Evolutionary conservation across 345 rosid species (phyloP).

Genomic region (Erysimum cheiranthoides): DNA sequence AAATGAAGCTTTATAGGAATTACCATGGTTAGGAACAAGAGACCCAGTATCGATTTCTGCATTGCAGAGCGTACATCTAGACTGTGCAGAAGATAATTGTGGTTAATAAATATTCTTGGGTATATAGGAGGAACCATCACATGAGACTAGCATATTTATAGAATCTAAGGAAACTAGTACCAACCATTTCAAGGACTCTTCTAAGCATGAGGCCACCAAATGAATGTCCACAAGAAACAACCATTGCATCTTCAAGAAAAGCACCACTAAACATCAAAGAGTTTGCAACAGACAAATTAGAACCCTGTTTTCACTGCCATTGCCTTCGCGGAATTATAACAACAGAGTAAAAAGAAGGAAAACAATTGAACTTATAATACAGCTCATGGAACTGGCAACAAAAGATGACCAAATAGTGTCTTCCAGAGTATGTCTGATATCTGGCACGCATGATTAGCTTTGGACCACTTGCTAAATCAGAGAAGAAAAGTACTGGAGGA

Average conservation of each 20-base stretch:
- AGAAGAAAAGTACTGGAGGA: conserved; percentile 1
- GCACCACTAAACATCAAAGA: conserved; percentile 70
- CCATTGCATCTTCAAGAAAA: conserved; percentile 95
- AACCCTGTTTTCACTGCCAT: not conserved
- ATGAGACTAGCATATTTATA: conserved; percentile 23
- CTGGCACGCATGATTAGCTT: conserved; percentile 12
- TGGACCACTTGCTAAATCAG: conserved; percentile 11
- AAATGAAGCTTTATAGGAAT: conserved; percentile 33
- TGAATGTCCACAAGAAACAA: conserved; percentile 97
- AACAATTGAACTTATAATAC: not conserved
- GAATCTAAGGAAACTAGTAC: conserved; percentile 33
- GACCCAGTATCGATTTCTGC: conserved; percentile 74
- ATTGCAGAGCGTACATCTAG: conserved; percentile 91
- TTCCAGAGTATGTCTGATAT: not conserved
- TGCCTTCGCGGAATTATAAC: not conserved
- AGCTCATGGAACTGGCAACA: conserved; percentile 14
- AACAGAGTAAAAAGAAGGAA: not conserved
- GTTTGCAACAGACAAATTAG: conserved; percentile 39
- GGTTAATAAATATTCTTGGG: conserved; percentile 44
- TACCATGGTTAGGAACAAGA: conserved; percentile 88
- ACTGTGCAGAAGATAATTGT: conserved; percentile 64
- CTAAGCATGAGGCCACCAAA: conserved; percentile 97
- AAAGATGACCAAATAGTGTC: not conserved
- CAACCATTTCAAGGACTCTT: conserved; percentile 86
- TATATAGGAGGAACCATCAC: conserved; percentile 29